Evolutionary conservation across 495 filamentous ascomycete genomes (phyloP).

Genomic region (Talaromyces wortmannii): DNA sequence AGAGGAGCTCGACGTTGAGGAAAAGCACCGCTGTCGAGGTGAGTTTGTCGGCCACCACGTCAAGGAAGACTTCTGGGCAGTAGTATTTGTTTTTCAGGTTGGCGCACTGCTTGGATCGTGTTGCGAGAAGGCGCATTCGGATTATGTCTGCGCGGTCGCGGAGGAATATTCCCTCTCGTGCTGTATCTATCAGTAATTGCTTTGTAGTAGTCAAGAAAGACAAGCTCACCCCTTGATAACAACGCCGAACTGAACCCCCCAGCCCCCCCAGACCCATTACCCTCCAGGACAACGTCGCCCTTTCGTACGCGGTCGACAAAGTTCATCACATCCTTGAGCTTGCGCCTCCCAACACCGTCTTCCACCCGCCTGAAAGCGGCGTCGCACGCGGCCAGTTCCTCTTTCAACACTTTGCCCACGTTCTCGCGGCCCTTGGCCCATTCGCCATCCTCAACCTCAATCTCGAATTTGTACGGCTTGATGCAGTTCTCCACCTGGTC

Average conservation of each 20-base stretch:
- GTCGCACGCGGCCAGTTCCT: slow-evolving; percentile 79
- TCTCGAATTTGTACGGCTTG: slow-evolving; percentile 97
- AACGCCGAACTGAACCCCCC: slow-evolving; percentile 86
- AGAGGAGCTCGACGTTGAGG: slow-evolving; percentile 92
- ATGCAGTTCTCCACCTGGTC: slow-evolving; percentile 99
- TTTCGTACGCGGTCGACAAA: slow-evolving; percentile 87
- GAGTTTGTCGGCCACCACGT: slow-evolving; percentile 92
- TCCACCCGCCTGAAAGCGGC: slow-evolving; percentile 69
- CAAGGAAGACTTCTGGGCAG: slow-evolving; percentile 95
- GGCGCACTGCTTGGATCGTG: slow-evolving; percentile 83
- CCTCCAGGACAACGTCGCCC: slow-evolving; percentile 77
- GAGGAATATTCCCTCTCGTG: slow-evolving; percentile 88
- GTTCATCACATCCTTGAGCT: slow-evolving; percentile 78
- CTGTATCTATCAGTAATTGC: slow-evolving; percentile 36
- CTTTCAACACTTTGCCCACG: slow-evolving; percentile 66
- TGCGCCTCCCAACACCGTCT: slow-evolving; percentile 64
- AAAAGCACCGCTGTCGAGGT: slow-evolving; percentile 93
- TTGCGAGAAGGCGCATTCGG: slow-evolving; percentile 78
- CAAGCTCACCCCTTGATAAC: slow-evolving; percentile 62
- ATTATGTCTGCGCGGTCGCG: slow-evolving; percentile 83
- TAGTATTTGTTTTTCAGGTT: slow-evolving; percentile 82
- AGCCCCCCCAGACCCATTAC: slow-evolving; percentile 73
- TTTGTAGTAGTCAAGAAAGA: background rate
- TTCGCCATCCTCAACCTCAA: slow-evolving; percentile 85
- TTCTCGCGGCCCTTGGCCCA: slow-evolving; percentile 82